phyloP scores from a whole-genome alignment of 2,329 filamentous ascomycete species.

The Ascochyta viciae-villosae region DNA sequence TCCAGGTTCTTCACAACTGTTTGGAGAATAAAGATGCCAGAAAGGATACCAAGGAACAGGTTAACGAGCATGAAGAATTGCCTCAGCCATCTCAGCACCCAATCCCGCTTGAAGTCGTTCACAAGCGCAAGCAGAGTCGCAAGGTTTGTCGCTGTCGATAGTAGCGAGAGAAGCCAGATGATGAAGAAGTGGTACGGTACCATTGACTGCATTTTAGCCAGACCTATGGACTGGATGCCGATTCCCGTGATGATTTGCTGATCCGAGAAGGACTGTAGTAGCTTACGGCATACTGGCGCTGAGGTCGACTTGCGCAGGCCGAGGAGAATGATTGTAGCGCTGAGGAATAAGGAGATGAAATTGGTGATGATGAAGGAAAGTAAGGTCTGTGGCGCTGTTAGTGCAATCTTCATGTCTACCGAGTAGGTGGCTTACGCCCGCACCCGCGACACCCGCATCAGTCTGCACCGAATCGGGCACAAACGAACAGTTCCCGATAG shows the following conservation, averaged over 20 bases:
- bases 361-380: conserved; percentile 73
- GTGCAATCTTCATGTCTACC: neutral
- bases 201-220: conserved; percentile 65
- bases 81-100: conserved; percentile 70
- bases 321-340: conserved; percentile 63
- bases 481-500: conserved; percentile 49
- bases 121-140: conserved; percentile 69
- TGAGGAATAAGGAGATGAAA: conserved; percentile 62
- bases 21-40: conserved; percentile 64
- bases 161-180: conserved; percentile 71
- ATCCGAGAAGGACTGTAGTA: conserved; percentile 70
- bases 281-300: conserved; percentile 65
- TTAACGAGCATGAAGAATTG: conserved; percentile 72
- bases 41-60: conserved; percentile 64
- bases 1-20: conserved; percentile 61
- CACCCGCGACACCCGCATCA: conserved; percentile 65
- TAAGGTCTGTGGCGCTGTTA: conserved; percentile 53
- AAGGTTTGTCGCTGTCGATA: conserved; percentile 71
- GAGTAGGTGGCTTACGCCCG: conserved; percentile 55
- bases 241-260: conserved; percentile 74
- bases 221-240: conserved; percentile 69
- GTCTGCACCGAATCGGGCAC: conserved; percentile 56
- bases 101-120: conserved; percentile 70
- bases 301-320: conserved; percentile 57
- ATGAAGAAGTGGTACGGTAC: conserved; percentile 75